phyloP scores from a whole-genome alignment of 352 stramenopile genomes.

The Phytophthora niederhauseri region DNA sequence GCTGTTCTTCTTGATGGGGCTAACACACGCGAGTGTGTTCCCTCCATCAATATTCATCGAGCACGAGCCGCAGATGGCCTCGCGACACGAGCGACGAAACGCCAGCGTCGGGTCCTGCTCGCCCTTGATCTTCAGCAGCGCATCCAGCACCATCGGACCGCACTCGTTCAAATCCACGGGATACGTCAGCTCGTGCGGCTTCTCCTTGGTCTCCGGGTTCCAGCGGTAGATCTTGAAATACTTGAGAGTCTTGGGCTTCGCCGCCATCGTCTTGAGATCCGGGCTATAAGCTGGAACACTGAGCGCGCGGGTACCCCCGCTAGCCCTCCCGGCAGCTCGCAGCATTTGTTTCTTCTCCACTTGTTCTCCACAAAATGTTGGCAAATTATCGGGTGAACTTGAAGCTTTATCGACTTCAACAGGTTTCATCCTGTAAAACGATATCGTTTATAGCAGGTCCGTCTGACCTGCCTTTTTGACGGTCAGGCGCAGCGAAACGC shows the following conservation, averaged over 20 bases:
- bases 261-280: constrained; percentile 76
- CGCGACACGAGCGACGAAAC: constrained; percentile 98
- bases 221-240: constrained; percentile 99
- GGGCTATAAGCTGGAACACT: constrained; percentile 53
- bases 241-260: constrained; percentile 94
- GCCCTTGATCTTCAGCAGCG: constrained; percentile 99
- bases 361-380: constrained; percentile 13
- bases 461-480: constrained; percentile 5
- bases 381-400: constrained; percentile 7
- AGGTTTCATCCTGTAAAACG: neutral
- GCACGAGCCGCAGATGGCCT: constrained; percentile 99
- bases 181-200: constrained; percentile 97
- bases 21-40: constrained; percentile 99
- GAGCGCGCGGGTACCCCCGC: constrained; percentile 43
- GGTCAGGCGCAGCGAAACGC: neutral
- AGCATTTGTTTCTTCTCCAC: constrained; percentile 12
- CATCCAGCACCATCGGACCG: constrained; percentile 99
- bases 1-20: constrained; percentile 94
- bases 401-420: neutral
- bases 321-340: constrained; percentile 5
- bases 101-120: constrained; percentile 99
- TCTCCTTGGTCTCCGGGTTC: constrained; percentile 95
- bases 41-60: constrained; percentile 99
- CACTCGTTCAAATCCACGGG: constrained; percentile 98
- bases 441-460: neutral